These are phyloP conservation scores for Gossypium bickii DNA, from an alignment of 345 rosid species.

Conservation along the genomic window DNA sequence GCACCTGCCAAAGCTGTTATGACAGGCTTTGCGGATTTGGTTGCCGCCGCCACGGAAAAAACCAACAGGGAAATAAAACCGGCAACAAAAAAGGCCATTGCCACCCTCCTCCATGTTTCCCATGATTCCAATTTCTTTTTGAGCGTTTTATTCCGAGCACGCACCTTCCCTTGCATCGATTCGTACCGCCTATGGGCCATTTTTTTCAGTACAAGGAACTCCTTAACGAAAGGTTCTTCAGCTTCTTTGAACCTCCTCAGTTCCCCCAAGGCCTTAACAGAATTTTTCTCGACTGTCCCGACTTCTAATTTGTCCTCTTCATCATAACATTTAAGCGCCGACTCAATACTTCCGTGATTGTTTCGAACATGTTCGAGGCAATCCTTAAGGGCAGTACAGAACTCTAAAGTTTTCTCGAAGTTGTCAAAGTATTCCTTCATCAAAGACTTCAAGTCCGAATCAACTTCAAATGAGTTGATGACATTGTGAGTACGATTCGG, in stretches of 20 bases:
- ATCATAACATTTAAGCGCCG: conserved; percentile 58
- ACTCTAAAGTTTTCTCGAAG: conserved; percentile 62
- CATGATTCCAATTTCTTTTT: conserved; percentile 55
- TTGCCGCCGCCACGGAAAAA: too few relatives aligned
- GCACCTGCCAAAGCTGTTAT: conserved; percentile 47
- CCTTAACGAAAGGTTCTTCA: conserved; percentile 65
- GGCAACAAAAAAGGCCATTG: conserved; percentile 67
- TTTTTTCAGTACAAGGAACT: conserved; percentile 54
- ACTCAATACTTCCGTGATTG: conserved; percentile 61
- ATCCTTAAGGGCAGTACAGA: conserved; percentile 68
- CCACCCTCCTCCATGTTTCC: conserved; percentile 71
- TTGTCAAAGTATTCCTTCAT: conserved; percentile 66
- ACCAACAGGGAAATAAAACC: conserved; percentile 32
- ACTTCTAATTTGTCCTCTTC: conserved; percentile 37
- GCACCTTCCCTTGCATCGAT: conserved; percentile 50
- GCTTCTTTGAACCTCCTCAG: conserved; percentile 54
- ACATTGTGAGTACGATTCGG: too few relatives aligned
- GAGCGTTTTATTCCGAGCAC: conserved; percentile 44
- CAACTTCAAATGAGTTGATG: too few relatives aligned
- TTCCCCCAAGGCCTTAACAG: conserved; percentile 59
- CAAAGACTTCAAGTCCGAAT: conserved; percentile 45
- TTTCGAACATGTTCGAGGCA: conserved; percentile 62
- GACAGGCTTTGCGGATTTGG: too few relatives aligned
- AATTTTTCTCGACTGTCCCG: conserved; percentile 37
- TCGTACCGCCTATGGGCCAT: conserved; percentile 50